These are phyloP conservation scores for Neonothopanus nambi DNA, from an alignment of 1,284 basidiomycete species.

Conservation along the genomic window DNA sequence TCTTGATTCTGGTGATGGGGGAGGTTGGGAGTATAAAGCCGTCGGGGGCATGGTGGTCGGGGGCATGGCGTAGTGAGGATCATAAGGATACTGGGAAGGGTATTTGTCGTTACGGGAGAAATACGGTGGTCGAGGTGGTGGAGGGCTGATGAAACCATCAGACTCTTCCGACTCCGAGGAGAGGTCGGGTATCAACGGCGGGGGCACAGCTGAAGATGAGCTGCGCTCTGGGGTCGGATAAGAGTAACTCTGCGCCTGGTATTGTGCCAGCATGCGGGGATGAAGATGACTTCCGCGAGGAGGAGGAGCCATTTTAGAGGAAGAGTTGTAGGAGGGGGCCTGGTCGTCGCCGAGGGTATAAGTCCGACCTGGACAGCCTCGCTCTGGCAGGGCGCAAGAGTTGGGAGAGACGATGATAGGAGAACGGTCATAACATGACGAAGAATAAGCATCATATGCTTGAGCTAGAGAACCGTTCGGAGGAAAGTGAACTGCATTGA, in stretches of 20 bases:
- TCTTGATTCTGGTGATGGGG: constrained; percentile 8
- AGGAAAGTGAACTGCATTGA: constrained; percentile 51
- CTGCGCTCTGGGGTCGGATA: constrained; percentile 22
- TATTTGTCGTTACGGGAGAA: constrained; percentile 12
- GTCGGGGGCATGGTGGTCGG: background rate
- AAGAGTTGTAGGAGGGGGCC: constrained; percentile 13
- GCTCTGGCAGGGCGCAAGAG: constrained; percentile 65
- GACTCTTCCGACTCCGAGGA: constrained; percentile 67
- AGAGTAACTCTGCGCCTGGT: constrained; percentile 19
- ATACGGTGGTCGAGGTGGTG: constrained; percentile 13
- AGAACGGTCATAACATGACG: constrained; percentile 65
- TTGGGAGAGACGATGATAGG: constrained; percentile 69
- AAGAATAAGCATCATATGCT: constrained; percentile 56
- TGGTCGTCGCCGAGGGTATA: constrained; percentile 46
- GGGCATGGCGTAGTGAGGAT: constrained; percentile 2
- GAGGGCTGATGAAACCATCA: constrained; percentile 46
- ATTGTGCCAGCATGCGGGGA: constrained; percentile 39
- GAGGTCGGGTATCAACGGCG: constrained; percentile 56
- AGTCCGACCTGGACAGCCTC: constrained; percentile 68
- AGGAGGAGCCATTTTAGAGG: constrained; percentile 19
- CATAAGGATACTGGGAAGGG: background rate
- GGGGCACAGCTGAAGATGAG: constrained; percentile 30
- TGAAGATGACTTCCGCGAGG: constrained; percentile 42
- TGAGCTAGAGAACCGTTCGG: constrained; percentile 55
- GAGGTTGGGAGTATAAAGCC: constrained; percentile 2